Base-by-base conservation (phyloP, 164 flowering plant species). In the Aristolochia contorta region DNA sequence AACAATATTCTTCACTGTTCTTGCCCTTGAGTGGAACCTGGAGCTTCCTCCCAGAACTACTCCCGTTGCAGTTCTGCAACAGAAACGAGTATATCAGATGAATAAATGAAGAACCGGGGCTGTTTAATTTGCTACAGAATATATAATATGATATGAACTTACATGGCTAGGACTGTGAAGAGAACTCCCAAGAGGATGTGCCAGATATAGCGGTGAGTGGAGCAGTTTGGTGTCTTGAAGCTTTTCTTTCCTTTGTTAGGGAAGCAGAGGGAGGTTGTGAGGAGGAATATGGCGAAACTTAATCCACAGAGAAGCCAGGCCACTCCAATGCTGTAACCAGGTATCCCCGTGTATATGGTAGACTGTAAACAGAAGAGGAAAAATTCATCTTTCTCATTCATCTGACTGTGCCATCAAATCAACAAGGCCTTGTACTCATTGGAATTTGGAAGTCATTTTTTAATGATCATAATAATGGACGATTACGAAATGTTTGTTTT, bases 1-100 rank as follows among this genome's bases (percentile, higher is more conserved):
- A 18, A 89, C 72, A 0, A 82, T 83, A 60, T 73, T 71, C 59
- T 82, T 74, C 54, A 89, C 78, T 7, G 69, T 77, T 33, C 69
- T 76, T 41, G 89, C 91, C 57, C 81, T 75, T 0, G 87, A 81
- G 70, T 85, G 74, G 71, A 89, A 82, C 60, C 66, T 79, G 0
- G 78, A 74, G 59, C 58, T 82, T n/a, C 85, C 96, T 6, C 87
- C 96, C 41, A 89, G 78, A 47, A 79, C 90, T n/a, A 85, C 52
- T 8, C 95, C 92, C 5, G 76, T 64, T 20, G 76, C 83, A 54
- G 61, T 60, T 72, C 97, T 91, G 84, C 23, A 27, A 33, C 21
- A 15, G 4, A 16, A n/a, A 27, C 30, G 15, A 16, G 2, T 47
- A 23, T 1, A 43, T 18, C 7, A 37, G 43, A 37, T 8, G 43